These are phyloP conservation scores for Trametes cingulata DNA, from an alignment of 768 basidiomycete genomes.

Conservation along the genomic window DNA sequence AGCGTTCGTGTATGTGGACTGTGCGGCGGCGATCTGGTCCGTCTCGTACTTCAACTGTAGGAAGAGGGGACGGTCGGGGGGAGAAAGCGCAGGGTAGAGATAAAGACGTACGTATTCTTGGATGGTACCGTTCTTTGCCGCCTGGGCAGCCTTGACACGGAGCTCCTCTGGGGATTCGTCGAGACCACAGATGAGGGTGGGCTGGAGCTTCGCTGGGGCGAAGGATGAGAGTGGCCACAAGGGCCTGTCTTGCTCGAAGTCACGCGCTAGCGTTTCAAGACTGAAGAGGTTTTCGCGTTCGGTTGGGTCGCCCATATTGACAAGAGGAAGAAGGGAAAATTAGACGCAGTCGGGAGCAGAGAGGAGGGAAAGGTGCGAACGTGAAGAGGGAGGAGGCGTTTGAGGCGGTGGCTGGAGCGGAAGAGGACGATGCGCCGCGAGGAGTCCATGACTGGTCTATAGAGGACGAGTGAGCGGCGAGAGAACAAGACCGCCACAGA, in stretches of 20 bases:
- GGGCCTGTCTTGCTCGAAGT: conserved; percentile 72
- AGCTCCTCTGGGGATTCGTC: conserved; percentile 84
- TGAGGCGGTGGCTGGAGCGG: conserved; percentile 8
- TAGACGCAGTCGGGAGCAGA: conserved; percentile 1
- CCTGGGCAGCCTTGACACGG: conserved; percentile 60
- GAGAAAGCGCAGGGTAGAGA: neutral
- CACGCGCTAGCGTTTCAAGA: conserved; percentile 58
- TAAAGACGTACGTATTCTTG: conserved; percentile 67
- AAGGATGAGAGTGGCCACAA: conserved; percentile 80
- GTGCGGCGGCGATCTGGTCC: conserved; percentile 53
- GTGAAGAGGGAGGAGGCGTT: conserved; percentile 25
- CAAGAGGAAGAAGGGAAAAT: neutral
- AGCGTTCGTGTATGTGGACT: conserved; percentile 36
- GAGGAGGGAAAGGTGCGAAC: conserved; percentile 25
- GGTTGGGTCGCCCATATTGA: neutral
- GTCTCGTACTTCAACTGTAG: conserved; percentile 59
- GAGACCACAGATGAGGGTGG: conserved; percentile 58
- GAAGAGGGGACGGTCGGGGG: neutral
- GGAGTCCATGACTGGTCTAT: conserved; percentile 27
- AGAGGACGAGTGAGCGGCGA: neutral
- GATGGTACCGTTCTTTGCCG: conserved; percentile 52
- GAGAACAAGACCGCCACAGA: conserved; percentile 12
- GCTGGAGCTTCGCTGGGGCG: conserved; percentile 74
- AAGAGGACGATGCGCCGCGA: conserved; percentile 1
- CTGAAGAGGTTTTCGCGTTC: conserved; percentile 37